Base-by-base conservation (phyloP, 768 basidiomycete genomes). In the Postia placenta region DNA sequence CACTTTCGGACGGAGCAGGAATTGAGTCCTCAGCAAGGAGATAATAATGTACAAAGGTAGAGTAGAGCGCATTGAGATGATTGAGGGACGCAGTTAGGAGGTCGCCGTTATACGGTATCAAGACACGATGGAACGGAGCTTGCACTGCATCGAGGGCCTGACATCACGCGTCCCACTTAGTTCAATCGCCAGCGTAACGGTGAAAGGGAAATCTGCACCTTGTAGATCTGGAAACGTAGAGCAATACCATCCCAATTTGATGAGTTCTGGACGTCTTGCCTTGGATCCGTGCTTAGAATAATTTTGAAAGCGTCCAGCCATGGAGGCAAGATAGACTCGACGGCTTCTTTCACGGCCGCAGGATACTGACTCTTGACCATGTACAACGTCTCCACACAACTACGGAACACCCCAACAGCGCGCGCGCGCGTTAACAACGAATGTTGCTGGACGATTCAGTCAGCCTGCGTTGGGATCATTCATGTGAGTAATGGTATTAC, bases 351-450 rank as follows among this genome's bases (percentile, higher is more conserved):
- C 30, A 90, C 89, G 0, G 88, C 80, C 49, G 86, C 81, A 0
- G 93, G 91, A 57, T 93, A 86, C 56, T 92, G 86, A 28, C 92
- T 92, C 63, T 93, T 92, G 49, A 98, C 92, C 83, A 94, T 97
- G 66, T 88, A 93, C 15, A 98, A 74, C 4, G 92, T 85, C 45
- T 81, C 79, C 3, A 96, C 74, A 60, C 92, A 93, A 70, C 97
- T 91, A 25, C 86, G 74, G 70, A 97, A 97, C 26, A 96, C 92
- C 3, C 84, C 76, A 14, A 99, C 75, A 3, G 91, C 84, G 24
- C 91, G 79, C 0, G 93, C 81, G 25, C 95, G 83, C 5, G 95
- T 96, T 5, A 85, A 70, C 0, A 89, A 75, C 1, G 85, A 79
- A 62, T 96, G 85, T 41, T 77, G 71, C 60, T 60, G 39, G 20